Evolutionary conservation across 2,329 filamentous ascomycete species (phyloP), one percentile per base, ranked within the genome.

Genomic region (Aspergillus sp.): DNA sequence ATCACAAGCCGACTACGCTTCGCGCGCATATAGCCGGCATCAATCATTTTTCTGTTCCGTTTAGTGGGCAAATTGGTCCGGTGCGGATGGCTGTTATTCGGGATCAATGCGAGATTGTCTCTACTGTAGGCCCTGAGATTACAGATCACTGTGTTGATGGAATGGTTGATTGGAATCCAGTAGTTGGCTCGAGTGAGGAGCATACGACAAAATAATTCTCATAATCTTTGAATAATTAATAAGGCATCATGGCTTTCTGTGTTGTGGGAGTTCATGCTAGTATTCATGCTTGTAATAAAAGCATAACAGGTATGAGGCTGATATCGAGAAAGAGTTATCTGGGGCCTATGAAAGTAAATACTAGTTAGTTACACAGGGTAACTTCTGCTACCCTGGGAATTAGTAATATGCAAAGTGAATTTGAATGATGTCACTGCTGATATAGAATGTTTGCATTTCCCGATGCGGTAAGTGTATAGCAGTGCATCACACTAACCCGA

Each of bases 101-200:
- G 10, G 43, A 59, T 38, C 51, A 54, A 2, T 42, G 50, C 32
- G 51, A 53, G 39, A 49, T 64, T 29, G 50, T 50, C 26, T 47
- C 47, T 12, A 48, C 57, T 4, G 55, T 42, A 5, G 64, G 64
- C 1, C 64, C 62, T 12, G 57, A 53, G 12, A 65, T 67, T 41
- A 65, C 59, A 5, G 48, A 53, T 7, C 40, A 56, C 8, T 62
- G 59, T 42, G 38, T 38, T 5, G 53, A 61, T 43, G 62, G 63
- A 4, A 52, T 57, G 42, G 54, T 66, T 7, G 61, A 66, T 34
- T 67, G 63, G 60, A 67, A 67, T 49, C 60, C 64, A n/a, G 57
- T 55, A 53, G 63, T 66, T 45, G 63, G 63, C n/a, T 63, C 60
- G 28, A 63, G 56, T 46, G 49, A 56, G 9, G 28, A 45, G 10